A percentile compares a stretch with the other conserved stretches of the same genome.
Evolutionary conservation across 2,329 filamentous ascomycete genomes (phyloP).

Genomic region (Elsinoe perseae): DNA sequence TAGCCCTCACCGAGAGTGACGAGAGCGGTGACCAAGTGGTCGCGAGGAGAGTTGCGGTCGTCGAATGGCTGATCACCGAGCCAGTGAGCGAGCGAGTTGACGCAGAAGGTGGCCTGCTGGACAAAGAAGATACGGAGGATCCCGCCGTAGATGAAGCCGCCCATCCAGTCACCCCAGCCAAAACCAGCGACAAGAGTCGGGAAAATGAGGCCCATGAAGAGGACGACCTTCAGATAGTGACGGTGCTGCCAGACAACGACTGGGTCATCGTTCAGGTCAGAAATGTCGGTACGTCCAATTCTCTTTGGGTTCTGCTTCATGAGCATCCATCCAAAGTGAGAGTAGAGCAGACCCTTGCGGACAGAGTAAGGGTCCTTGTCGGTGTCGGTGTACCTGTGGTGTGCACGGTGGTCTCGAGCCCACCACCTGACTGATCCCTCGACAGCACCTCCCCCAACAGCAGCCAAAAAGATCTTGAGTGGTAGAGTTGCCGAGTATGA

Average conservation of each 20-base stretch:
- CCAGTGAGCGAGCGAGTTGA: conserved; percentile 87
- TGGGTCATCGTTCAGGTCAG: conserved; percentile 77
- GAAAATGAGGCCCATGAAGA: conserved; percentile 69
- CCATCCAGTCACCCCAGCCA: conserved; percentile 71
- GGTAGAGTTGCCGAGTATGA: conserved; percentile 71
- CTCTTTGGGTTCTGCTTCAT: conserved; percentile 90
- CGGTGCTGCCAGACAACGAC: conserved; percentile 83
- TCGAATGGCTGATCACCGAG: conserved; percentile 88
- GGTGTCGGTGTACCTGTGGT: conserved; percentile 88
- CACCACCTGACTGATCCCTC: conserved; percentile 85
- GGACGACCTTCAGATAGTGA: conserved; percentile 72
- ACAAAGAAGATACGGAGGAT: conserved; percentile 84
- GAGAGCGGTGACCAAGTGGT: conserved; percentile 77
- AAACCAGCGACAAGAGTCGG: conserved; percentile 69
- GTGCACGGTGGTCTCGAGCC: conserved; percentile 77
- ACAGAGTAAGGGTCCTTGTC: conserved; percentile 89
- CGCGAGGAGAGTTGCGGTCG: conserved; percentile 83
- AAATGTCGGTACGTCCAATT: conserved; percentile 80
- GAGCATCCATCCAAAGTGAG: conserved; percentile 82
- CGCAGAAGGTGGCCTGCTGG: conserved; percentile 87
- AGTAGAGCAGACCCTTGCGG: conserved; percentile 79
- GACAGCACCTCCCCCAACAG: conserved; percentile 72
- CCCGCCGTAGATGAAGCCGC: conserved; percentile 77
- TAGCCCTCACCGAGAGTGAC: conserved; percentile 83
- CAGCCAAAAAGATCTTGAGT: conserved; percentile 73